Conservation (phyloP, 129 eudicot genomes). For the Sambucus nigra region DNA sequence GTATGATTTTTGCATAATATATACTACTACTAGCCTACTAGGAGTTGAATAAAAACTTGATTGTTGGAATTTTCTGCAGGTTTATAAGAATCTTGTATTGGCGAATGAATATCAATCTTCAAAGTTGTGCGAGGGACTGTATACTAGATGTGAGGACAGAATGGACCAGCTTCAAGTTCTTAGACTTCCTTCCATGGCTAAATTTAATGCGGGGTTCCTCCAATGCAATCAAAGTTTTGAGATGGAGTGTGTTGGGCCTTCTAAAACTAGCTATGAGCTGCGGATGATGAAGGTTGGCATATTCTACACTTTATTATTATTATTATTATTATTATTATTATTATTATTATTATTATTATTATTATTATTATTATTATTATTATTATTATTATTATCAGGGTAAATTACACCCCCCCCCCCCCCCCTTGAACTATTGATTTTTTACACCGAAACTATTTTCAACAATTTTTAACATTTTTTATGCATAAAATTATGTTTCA, state of each 20-base stretch:
- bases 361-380: too few relatives aligned
- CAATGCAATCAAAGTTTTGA: slow-evolving; percentile 87
- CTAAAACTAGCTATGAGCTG: slow-evolving; percentile 64
- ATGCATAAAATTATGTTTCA: too few relatives aligned
- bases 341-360: too few relatives aligned
- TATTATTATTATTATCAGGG: background rate
- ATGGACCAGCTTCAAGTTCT: slow-evolving; percentile 98
- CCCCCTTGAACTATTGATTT: too few relatives aligned
- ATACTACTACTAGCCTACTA: slow-evolving; percentile 1
- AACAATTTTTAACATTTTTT: too few relatives aligned
- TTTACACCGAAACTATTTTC: too few relatives aligned
- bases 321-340: too few relatives aligned
- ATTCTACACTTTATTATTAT: background rate
- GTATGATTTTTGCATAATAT: slow-evolving; percentile 22
- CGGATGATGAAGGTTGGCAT: slow-evolving; percentile 77
- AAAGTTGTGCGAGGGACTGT: slow-evolving; percentile 72
- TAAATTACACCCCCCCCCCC: too few relatives aligned
- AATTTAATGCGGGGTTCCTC: slow-evolving; percentile 82
- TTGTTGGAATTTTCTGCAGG: slow-evolving; percentile 41
- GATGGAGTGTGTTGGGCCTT: slow-evolving; percentile 78
- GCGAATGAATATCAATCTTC: slow-evolving; percentile 80
- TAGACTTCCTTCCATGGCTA: slow-evolving; percentile 96
- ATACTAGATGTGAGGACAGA: slow-evolving; percentile 80
- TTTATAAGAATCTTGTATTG: slow-evolving; percentile 51
- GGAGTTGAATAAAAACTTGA: background rate